Evolutionary conservation across 805 yeast species (phyloP).

Genomic region (Yarrowia divulgata): DNA sequence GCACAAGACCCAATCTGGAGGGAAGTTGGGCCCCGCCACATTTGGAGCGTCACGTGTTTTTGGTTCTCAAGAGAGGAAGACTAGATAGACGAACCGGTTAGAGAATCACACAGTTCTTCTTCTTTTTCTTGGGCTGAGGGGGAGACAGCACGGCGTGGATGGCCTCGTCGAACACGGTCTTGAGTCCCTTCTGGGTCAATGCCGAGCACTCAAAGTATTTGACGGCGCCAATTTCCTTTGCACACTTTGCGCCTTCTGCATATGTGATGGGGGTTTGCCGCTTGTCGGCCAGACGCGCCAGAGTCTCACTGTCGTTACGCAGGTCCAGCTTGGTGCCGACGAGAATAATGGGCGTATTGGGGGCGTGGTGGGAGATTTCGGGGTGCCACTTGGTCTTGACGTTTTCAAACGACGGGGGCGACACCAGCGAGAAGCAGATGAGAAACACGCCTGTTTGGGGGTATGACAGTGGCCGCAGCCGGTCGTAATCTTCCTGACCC

Average conservation of each 20-base stretch:
- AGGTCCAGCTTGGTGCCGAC: slow-evolving; percentile 91
- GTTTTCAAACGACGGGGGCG: slow-evolving; percentile 80
- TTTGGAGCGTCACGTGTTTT: background rate
- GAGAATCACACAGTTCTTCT: slow-evolving; percentile 59
- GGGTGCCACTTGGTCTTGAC: slow-evolving; percentile 85
- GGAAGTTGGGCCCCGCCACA: slow-evolving; percentile 9
- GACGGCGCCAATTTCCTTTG: slow-evolving; percentile 74
- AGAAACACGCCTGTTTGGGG: slow-evolving; percentile 92
- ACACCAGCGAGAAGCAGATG: slow-evolving; percentile 83
- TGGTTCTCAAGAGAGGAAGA: background rate
- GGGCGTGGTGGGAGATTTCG: slow-evolving; percentile 84
- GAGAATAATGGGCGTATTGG: slow-evolving; percentile 68
- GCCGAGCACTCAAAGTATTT: slow-evolving; percentile 89
- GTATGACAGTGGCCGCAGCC: slow-evolving; percentile 86
- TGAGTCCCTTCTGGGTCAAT: slow-evolving; percentile 84
- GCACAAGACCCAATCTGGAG: background rate
- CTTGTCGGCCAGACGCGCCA: slow-evolving; percentile 65
- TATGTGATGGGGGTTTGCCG: slow-evolving; percentile 67
- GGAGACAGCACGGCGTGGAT: slow-evolving; percentile 68
- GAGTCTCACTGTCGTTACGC: slow-evolving; percentile 79
- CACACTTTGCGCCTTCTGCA: slow-evolving; percentile 69
- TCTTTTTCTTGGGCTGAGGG: slow-evolving; percentile 57
- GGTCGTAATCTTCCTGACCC: slow-evolving; percentile 91
- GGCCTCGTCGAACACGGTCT: slow-evolving; percentile 83
- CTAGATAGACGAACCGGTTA: slow-evolving; percentile 42